phyloP scores from a whole-genome alignment of 2,329 filamentous ascomycete genomes.

The Apiospora rasikravindrae region DNA sequence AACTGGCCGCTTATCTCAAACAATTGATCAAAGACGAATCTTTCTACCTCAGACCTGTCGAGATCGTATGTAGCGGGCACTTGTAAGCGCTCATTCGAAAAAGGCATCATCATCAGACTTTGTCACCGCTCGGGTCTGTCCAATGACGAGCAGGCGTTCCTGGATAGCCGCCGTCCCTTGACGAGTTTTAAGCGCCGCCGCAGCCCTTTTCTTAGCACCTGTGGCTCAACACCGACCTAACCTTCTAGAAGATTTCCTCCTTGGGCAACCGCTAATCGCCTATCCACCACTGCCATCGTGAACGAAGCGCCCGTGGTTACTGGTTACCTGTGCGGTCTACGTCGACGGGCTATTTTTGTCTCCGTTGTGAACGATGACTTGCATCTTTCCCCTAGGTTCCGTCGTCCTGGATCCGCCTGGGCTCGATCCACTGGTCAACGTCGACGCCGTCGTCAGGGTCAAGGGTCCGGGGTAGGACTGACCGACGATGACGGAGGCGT shows the following conservation, averaged over 20 bases:
- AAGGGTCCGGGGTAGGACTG: background rate
- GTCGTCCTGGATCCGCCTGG: background rate
- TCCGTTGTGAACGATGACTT: background rate
- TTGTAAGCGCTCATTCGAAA: slow-evolving; percentile 3
- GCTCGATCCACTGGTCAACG: background rate
- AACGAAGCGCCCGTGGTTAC: slow-evolving; percentile 10
- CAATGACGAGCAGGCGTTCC: slow-evolving; percentile 3
- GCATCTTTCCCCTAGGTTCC: background rate
- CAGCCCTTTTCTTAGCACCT: background rate
- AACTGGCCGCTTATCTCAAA: background rate
- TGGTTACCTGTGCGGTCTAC: slow-evolving; percentile 10
- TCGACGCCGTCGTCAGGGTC: background rate
- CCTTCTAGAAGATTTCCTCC: slow-evolving; percentile 11
- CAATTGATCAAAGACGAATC: background rate
- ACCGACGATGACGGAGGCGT: background rate
- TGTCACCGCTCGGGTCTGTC: background rate
- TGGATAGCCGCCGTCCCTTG: slow-evolving; percentile 7
- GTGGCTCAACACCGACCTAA: background rate
- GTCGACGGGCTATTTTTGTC: slow-evolving; percentile 5
- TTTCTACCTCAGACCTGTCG: background rate
- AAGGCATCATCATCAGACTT: background rate
- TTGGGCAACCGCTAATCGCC: background rate
- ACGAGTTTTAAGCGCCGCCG: slow-evolving; percentile 12
- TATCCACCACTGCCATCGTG: slow-evolving; percentile 11
- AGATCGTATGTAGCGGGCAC: background rate